Evolutionary conservation across 805 yeast species (phyloP).

Genomic region (Barnettozyma salicaria): DNA sequence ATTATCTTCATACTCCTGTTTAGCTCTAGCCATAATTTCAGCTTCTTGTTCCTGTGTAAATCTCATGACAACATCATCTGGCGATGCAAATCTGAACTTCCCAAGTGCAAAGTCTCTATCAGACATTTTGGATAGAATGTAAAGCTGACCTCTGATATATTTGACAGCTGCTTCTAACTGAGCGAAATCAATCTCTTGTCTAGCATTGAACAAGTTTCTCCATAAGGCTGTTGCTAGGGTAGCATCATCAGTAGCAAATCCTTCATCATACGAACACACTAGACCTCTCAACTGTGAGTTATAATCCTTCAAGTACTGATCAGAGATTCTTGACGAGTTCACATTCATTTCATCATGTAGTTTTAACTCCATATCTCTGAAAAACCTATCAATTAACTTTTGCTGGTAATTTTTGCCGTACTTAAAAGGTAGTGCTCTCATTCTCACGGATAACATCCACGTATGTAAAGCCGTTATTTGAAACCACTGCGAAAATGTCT

Average conservation of each 20-base stretch:
- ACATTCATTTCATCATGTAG: constrained; percentile 84
- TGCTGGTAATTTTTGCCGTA: constrained; percentile 89
- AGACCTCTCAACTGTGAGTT: constrained; percentile 86
- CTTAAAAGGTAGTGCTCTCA: constrained; percentile 93
- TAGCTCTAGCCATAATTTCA: constrained; percentile 44
- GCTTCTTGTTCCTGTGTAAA: constrained; percentile 61
- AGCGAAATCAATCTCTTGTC: constrained; percentile 71
- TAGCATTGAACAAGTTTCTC: constrained; percentile 89
- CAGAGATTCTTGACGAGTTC: constrained; percentile 72
- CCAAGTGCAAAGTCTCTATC: constrained; percentile 95
- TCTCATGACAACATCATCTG: constrained; percentile 70
- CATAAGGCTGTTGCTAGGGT: constrained; percentile 74
- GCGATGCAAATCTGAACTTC: constrained; percentile 75
- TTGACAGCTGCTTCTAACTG: constrained; percentile 86
- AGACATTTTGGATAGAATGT: constrained; percentile 75
- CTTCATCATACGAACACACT: constrained; percentile 90
- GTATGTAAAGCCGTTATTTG: constrained; percentile 86
- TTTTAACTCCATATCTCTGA: constrained; percentile 83
- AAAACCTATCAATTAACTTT: constrained; percentile 81
- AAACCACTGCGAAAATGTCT: constrained; percentile 92
- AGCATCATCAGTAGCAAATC: constrained; percentile 70
- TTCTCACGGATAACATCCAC: constrained; percentile 90
- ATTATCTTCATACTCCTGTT: constrained; percentile 38
- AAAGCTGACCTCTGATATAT: constrained; percentile 83
- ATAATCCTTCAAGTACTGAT: constrained; percentile 82